Base-by-base conservation (phyloP, 768 basidiomycete genomes). In the Xerocomellus amylosporus region DNA sequence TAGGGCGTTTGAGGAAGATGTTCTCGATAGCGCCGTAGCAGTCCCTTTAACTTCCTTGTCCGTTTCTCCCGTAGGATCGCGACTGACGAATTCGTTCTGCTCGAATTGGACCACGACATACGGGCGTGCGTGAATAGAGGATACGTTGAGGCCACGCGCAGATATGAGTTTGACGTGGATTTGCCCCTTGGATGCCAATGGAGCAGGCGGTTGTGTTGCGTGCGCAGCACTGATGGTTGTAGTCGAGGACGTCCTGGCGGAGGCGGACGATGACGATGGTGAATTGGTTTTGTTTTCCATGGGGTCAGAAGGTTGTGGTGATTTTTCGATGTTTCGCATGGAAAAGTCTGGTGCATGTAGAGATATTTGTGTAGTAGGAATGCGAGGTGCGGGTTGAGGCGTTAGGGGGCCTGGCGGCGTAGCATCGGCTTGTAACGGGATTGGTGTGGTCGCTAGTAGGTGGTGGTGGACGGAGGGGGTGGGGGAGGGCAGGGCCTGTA, bases 101-200 rank as follows among this genome's bases (percentile, higher is more conserved):
- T 99, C 97, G 73, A 98, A 99, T 72, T 94, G 90, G 62, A 95
- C 94, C 70, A 98, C 95, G 63, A 94, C 90, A 70, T 99, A 98
- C 17, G 94, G 91, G 0, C 85, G 79, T 4, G 89, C 84, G 58
- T 77, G 69, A 40, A 80, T 64, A 14, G 85, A 80, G 41, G 79
- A 79, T 49, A 93, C 87, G 59, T 85, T 85, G 69, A 99, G 86
- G 10, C 81, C 83, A 45, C 92, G 83, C 13, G 92, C 97, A 60
- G 88, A 86, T 72, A 99, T 93, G 68, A 99, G 85, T 74, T 98
- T 98, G 73, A 99, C 88, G 64, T 92, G 91, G 51, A 99, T 87
- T 73, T 94, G 93, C 56, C 90, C 90, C 64, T 73, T 78, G 56
- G 78, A 75, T 10, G 70, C 70, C 4, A 75, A 70, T 54, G 71